These are phyloP conservation scores for Theileria orientalis DNA, from an alignment of 169 alveolate genomes.

Conservation along the genomic window DNA sequence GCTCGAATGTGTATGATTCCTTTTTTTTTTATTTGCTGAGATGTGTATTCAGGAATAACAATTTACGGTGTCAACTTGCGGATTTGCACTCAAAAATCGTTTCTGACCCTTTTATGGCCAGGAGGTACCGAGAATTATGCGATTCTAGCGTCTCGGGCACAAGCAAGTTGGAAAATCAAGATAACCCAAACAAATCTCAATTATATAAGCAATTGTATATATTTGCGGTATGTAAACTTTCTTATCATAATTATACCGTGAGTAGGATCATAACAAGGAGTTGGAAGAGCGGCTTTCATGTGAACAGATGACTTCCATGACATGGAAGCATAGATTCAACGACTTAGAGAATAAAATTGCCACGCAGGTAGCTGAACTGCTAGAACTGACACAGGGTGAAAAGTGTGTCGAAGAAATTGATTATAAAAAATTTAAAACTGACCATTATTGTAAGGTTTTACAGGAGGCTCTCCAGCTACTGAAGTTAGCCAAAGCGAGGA, in stretches of 20 bases:
- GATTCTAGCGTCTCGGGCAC: background rate
- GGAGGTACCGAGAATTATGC: constrained; percentile 30
- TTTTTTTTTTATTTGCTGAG: background rate
- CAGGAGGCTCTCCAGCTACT: constrained; percentile 70
- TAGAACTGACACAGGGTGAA: constrained; percentile 24
- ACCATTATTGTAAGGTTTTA: constrained; percentile 59
- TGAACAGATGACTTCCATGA: constrained; percentile 58
- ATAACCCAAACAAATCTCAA: constrained; percentile 10
- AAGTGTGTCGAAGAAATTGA: constrained; percentile 41
- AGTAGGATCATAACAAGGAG: constrained; percentile 55
- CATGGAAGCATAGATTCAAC: constrained; percentile 62
- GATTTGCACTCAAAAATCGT: constrained; percentile 51
- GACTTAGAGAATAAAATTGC: constrained; percentile 41
- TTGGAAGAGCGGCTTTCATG: constrained; percentile 47
- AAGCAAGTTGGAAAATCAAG: background rate
- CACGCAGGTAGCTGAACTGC: constrained; percentile 45
- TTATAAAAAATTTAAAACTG: constrained; percentile 23
- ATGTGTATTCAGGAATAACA: constrained; percentile 36
- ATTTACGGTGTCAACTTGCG: constrained; percentile 44
- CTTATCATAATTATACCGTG: background rate
- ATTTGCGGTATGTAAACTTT: constrained; percentile 22
- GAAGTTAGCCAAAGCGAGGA: constrained; percentile 69
- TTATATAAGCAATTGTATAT: constrained; percentile 43
- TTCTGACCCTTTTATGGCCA: constrained; percentile 50
- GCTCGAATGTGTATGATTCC: background rate